These are phyloP conservation scores for Brachypodium distachyon DNA, from an alignment of 202 grass and related monocot genomes.

Conservation along the genomic window DNA sequence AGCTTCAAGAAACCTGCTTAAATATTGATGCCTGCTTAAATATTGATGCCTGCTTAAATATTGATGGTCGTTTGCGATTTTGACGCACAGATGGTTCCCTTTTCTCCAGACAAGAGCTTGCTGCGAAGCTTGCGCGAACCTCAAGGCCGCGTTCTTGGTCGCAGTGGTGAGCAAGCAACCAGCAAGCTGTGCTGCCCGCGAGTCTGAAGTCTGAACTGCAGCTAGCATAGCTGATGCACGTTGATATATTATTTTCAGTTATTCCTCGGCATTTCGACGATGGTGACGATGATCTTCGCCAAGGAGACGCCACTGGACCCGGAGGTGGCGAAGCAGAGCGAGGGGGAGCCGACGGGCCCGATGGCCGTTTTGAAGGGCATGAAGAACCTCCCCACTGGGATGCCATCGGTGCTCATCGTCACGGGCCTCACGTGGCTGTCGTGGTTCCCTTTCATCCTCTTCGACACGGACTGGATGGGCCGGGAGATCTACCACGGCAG, in stretches of 20 bases:
- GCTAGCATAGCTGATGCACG: too few species aligned
- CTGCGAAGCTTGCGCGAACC: conserved; percentile 78
- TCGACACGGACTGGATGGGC: conserved; percentile 99
- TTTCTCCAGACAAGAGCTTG: conserved; percentile 69
- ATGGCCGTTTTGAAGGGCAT: conserved; percentile 40
- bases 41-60: neutral
- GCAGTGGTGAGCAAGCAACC: conserved; percentile 33
- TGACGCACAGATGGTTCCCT: conserved; percentile 62
- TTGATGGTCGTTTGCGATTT: neutral
- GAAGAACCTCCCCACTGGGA: conserved; percentile 61
- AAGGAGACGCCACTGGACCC: conserved; percentile 45
- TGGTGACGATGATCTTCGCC: conserved; percentile 58
- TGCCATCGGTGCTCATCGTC: conserved; percentile 69
- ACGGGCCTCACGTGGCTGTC: conserved; percentile 78
- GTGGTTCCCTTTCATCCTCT: conserved; percentile 91
- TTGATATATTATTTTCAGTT: too few species aligned
- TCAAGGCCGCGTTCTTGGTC: conserved; percentile 86
- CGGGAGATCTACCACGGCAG: conserved; percentile 84
- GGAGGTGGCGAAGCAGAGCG: neutral
- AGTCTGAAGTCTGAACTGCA: too few species aligned
- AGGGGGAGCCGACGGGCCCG: conserved; percentile 15
- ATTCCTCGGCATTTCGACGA: conserved; percentile 38
- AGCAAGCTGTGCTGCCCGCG: too few species aligned
- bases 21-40: neutral
- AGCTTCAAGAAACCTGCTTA: too few species aligned